Percentiles rank a stretch among this genome's conserved stretches.
phyloP scores from a whole-genome alignment of 2,329 filamentous ascomycete species.

The Thelonectria discophora region DNA sequence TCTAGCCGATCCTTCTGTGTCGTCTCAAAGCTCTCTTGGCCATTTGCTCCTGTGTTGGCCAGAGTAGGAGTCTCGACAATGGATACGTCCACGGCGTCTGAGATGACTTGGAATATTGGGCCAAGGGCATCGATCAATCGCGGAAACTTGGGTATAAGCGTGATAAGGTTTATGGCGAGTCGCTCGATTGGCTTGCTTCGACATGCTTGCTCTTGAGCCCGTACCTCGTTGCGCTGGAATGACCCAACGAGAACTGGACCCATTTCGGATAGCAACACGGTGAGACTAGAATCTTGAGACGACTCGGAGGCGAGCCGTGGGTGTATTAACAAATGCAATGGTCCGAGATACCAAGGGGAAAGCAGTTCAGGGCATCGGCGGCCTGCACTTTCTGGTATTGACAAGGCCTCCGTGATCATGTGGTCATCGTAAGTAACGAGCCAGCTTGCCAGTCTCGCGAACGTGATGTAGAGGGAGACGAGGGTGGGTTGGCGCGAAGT shows the following conservation, averaged over 20 bases:
- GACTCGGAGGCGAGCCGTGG: slow-evolving; percentile 24
- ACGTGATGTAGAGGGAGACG: slow-evolving; percentile 50
- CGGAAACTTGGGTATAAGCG: slow-evolving; percentile 55
- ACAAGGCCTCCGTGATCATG: slow-evolving; percentile 31
- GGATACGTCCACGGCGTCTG: slow-evolving; percentile 46
- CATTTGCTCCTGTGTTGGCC: background rate
- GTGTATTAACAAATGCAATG: slow-evolving; percentile 48
- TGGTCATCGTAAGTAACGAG: slow-evolving; percentile 60
- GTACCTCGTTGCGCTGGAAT: slow-evolving; percentile 49
- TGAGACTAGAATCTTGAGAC: slow-evolving; percentile 25
- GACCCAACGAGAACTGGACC: slow-evolving; percentile 51
- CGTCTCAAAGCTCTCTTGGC: too few relatives aligned
- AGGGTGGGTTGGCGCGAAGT: slow-evolving; percentile 43
- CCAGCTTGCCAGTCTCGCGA: slow-evolving; percentile 60
- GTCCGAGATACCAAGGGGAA: slow-evolving; percentile 53
- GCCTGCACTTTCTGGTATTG: slow-evolving; percentile 19
- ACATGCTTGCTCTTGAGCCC: slow-evolving; percentile 44
- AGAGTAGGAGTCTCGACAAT: slow-evolving; percentile 33
- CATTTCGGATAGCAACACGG: slow-evolving; percentile 31
- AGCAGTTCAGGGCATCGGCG: slow-evolving; percentile 40
- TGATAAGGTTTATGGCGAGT: slow-evolving; percentile 53
- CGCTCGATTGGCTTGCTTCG: slow-evolving; percentile 54
- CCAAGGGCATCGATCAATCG: slow-evolving; percentile 57
- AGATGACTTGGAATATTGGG: slow-evolving; percentile 48
- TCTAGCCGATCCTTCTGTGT: slow-evolving; percentile 42